These are phyloP conservation scores for Tricholoma bakamatsutake DNA, from an alignment of 768 basidiomycete species.

Conservation along the genomic window DNA sequence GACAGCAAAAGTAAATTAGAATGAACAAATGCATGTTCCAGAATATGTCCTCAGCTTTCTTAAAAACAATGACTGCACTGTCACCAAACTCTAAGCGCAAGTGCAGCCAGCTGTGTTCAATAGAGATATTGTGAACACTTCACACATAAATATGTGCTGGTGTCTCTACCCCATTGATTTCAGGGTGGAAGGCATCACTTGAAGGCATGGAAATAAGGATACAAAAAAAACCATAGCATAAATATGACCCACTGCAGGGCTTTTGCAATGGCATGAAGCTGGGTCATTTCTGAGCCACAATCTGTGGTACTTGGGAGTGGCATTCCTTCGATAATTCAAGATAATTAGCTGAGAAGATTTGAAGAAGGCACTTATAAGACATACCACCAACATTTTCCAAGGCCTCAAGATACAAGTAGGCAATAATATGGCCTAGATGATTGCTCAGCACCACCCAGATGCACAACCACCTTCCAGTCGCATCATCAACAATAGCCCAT, in stretches of 20 bases:
- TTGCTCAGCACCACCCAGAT: slow-evolving; percentile 10
- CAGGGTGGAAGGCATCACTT: slow-evolving; percentile 23
- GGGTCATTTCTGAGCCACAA: slow-evolving; percentile 30
- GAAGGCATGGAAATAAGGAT: not conserved
- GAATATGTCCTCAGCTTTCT: slow-evolving; percentile 16
- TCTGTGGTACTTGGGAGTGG: slow-evolving; percentile 30
- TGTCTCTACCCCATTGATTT: slow-evolving; percentile 15
- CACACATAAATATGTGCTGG: slow-evolving; percentile 26
- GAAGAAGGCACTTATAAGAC: not conserved
- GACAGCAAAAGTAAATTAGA: not conserved
- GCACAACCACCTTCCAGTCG: not conserved
- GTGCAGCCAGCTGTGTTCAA: slow-evolving; percentile 30
- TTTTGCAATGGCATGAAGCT: slow-evolving; percentile 23
- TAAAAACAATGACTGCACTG: slow-evolving; percentile 19
- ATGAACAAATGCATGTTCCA: slow-evolving; percentile 22
- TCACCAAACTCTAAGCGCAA: slow-evolving; percentile 27
- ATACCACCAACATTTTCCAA: slow-evolving; percentile 26
- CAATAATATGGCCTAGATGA: slow-evolving; percentile 1
- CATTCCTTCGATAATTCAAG: slow-evolving; percentile 24
- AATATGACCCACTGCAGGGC: slow-evolving; percentile 21
- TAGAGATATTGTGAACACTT: slow-evolving; percentile 29
- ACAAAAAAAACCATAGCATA: not conserved
- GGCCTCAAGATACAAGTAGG: slow-evolving; percentile 21
- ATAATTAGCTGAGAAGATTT: not conserved
- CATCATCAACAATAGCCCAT: slow-evolving; percentile 17